These are phyloP conservation scores for Przewalskia tangutica DNA, from an alignment of 257 asterid genomes.

Conservation along the genomic window DNA sequence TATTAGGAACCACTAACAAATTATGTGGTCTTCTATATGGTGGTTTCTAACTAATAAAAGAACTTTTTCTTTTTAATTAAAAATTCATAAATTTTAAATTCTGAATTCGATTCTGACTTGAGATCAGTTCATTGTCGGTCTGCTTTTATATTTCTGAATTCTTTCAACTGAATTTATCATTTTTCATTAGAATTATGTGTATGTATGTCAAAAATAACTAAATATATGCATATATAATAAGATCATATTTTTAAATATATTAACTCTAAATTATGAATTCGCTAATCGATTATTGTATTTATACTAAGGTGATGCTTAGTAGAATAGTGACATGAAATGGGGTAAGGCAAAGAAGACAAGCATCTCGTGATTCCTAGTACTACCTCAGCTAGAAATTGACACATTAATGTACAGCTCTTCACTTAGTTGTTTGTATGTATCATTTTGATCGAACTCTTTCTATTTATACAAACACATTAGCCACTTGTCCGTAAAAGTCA, in stretches of 20 bases:
- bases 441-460: background rate
- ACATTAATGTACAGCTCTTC: background rate
- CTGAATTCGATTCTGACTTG: too few species aligned
- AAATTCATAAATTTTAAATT: too few species aligned
- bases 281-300: background rate
- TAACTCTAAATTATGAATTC: background rate
- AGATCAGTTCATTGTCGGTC: background rate
- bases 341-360: conserved; percentile 10
- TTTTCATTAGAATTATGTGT: background rate
- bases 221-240: background rate
- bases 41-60: too few species aligned
- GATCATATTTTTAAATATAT: background rate
- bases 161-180: background rate
- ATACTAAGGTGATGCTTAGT: background rate
- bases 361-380: conserved; percentile 35
- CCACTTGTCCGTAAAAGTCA: too few species aligned
- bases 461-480: background rate
- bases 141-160: background rate
- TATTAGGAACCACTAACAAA: too few species aligned
- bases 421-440: background rate
- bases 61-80: too few species aligned
- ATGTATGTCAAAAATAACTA: too few species aligned
- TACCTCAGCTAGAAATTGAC: conserved; percentile 9
- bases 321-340: conserved; percentile 9
- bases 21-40: too few species aligned